Evolutionary conservation across 495 filamentous ascomycete species (phyloP).

Genomic region (Daldinia concentrica): DNA sequence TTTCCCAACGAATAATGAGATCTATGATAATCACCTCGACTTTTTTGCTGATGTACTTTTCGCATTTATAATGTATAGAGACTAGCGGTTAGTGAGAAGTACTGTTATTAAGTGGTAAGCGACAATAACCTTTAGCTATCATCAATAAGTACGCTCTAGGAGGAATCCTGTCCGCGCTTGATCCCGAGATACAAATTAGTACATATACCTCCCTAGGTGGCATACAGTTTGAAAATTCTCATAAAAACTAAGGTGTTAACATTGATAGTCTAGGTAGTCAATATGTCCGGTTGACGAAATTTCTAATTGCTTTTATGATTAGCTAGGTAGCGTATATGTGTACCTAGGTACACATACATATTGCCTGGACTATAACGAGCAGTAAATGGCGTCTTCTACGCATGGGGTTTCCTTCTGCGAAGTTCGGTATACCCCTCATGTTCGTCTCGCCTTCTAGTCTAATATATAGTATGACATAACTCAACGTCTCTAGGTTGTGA

Average conservation of each 20-base stretch:
- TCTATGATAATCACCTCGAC: not conserved
- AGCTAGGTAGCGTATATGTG: conserved; percentile 5
- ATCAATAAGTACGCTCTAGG: too few species aligned
- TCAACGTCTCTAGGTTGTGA: conserved; percentile 3
- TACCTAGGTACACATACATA: conserved; percentile 5
- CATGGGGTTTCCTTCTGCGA: conserved; percentile 6
- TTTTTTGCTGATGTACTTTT: not conserved
- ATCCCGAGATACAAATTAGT: too few species aligned
- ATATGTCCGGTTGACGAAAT: not conserved
- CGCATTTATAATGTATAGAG: not conserved
- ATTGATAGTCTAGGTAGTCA: not conserved
- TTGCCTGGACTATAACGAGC: conserved; percentile 11
- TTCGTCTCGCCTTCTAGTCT: conserved; percentile 30
- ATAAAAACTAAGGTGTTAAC: not conserved
- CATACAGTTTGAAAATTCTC: not conserved
- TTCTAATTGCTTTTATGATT: conserved; percentile 1
- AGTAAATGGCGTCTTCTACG: conserved; percentile 3
- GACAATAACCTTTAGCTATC: too few species aligned
- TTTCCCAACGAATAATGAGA: conserved; percentile 18
- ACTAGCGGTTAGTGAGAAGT: not conserved
- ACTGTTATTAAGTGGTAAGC: too few species aligned
- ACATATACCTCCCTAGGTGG: too few species aligned
- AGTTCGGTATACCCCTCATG: conserved; percentile 3
- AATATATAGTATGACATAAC: conserved; percentile 15
- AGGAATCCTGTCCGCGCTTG: too few species aligned